Conservation (phyloP, 768 basidiomycete species). For the Pisolithus orientalis region DNA sequence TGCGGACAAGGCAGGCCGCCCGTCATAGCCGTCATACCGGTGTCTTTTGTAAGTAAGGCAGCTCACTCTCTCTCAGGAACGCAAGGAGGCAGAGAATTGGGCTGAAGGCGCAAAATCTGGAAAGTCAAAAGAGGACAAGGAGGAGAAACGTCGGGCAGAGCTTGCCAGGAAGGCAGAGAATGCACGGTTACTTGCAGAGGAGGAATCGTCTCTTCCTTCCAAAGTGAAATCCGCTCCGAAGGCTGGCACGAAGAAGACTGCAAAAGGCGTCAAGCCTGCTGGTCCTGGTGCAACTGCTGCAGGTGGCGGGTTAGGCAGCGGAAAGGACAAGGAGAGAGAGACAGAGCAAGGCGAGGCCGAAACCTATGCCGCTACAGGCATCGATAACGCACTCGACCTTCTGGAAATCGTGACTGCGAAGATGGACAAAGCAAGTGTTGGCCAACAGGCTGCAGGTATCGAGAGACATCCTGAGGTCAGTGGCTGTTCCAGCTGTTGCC, state of each 20-base stretch:
- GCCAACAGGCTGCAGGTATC: constrained; percentile 77
- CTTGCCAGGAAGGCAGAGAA: constrained; percentile 83
- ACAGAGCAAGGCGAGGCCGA: constrained; percentile 40
- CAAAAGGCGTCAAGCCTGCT: constrained; percentile 53
- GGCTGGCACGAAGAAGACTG: constrained; percentile 50
- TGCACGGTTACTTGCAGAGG: constrained; percentile 80
- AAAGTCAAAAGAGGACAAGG: constrained; percentile 69
- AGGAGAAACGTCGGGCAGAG: constrained; percentile 75
- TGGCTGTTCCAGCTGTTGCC: constrained; percentile 5
- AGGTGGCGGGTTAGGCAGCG: constrained; percentile 41
- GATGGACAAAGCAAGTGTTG: constrained; percentile 89
- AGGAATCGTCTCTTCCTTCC: constrained; percentile 57
- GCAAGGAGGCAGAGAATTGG: constrained; percentile 67
- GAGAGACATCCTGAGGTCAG: constrained; percentile 90
- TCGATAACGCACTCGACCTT: constrained; percentile 87
- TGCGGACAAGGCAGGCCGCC: constrained; percentile 48
- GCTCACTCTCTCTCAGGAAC: constrained; percentile 44
- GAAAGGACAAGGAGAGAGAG: constrained; percentile 13
- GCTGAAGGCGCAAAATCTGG: constrained; percentile 54
- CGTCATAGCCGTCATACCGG: neutral
- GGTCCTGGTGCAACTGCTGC: constrained; percentile 85
- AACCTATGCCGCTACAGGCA: constrained; percentile 76
- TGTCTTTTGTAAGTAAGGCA: neutral
- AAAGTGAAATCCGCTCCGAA: constrained; percentile 65
- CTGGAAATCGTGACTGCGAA: constrained; percentile 86